Evolutionary conservation across 768 basidiomycete genomes (phyloP).

Genomic region (Boletus pseudo-olivaceus): DNA sequence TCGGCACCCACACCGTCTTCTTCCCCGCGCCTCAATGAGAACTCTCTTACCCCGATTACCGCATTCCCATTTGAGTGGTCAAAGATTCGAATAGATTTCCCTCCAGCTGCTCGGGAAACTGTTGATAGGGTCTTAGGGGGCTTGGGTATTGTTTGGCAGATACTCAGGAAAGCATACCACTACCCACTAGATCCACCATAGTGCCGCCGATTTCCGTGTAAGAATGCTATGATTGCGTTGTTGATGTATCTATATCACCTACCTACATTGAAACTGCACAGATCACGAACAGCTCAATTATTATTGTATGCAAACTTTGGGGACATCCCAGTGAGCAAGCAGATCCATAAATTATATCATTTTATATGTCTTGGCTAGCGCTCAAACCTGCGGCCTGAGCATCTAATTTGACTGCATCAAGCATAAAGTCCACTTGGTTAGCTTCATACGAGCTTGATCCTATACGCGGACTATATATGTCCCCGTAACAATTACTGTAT

Average conservation of each 20-base stretch:
- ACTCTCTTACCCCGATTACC: constrained; percentile 19
- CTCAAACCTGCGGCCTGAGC: no score
- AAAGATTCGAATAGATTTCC: constrained; percentile 23
- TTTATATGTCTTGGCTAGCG: background rate
- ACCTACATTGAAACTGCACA: background rate
- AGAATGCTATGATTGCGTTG: constrained; percentile 4
- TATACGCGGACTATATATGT: background rate
- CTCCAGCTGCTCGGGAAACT: constrained; percentile 20
- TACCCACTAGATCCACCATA: constrained; percentile 35
- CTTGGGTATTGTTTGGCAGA: constrained; percentile 28
- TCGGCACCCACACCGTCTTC: constrained; percentile 13
- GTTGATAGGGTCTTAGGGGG: constrained; percentile 28
- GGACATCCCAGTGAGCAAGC: background rate
- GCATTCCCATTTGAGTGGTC: constrained; percentile 29
- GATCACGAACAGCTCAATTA: background rate
- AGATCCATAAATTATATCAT: background rate
- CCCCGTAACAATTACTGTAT: background rate
- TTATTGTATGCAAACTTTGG: background rate
- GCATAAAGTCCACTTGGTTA: background rate
- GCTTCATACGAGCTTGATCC: background rate
- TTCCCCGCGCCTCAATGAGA: constrained; percentile 10
- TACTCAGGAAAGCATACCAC: constrained; percentile 31
- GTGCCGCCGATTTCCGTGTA: constrained; percentile 4
- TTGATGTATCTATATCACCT: constrained; percentile 14
- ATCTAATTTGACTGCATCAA: background rate